These are phyloP conservation scores for Sutorius eximius DNA, from an alignment of 1,284 basidiomycete species.

Conservation along the genomic window DNA sequence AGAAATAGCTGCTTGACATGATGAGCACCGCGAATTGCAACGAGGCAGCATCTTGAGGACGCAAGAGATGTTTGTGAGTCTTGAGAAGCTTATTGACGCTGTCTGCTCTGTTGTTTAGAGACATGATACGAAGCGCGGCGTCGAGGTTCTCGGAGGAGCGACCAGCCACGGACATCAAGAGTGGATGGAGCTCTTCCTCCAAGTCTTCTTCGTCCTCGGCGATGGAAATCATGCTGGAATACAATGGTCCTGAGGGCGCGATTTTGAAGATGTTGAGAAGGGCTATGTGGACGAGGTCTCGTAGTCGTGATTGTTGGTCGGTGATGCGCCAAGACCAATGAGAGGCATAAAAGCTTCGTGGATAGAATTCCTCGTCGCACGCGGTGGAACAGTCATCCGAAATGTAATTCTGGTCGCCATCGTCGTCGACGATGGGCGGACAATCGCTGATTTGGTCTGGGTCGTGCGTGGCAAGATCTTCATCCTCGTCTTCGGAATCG, in stretches of 20 bases:
- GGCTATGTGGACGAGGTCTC: constrained; percentile 43
- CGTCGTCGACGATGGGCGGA: constrained; percentile 26
- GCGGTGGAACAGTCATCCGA: constrained; percentile 31
- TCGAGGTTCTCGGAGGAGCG: constrained; percentile 51
- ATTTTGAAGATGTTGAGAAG: constrained; percentile 47
- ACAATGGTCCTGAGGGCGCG: constrained; percentile 49
- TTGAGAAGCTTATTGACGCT: constrained; percentile 45
- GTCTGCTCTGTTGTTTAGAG: constrained; percentile 35
- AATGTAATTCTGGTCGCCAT: constrained; percentile 30
- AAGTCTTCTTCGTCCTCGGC: constrained; percentile 33
- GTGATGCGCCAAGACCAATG: constrained; percentile 53
- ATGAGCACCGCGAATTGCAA: constrained; percentile 47
- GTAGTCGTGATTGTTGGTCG: constrained; percentile 42
- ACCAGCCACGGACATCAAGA: constrained; percentile 43
- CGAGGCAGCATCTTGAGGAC: constrained; percentile 49
- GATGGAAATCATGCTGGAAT: constrained; percentile 42
- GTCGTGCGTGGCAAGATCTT: constrained; percentile 17
- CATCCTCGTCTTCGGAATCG: constrained; percentile 34
- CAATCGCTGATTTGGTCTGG: constrained; percentile 10
- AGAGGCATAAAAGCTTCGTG: constrained; percentile 39
- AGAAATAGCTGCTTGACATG: constrained; percentile 34
- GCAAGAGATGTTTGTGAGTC: constrained; percentile 51
- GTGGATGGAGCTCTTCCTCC: constrained; percentile 37
- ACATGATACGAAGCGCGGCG: constrained; percentile 53
- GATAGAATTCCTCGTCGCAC: constrained; percentile 24